These are phyloP conservation scores for Asterionellopsis glacialis DNA, from an alignment of 108 stramenopile genomes.

Conservation along the genomic window DNA sequence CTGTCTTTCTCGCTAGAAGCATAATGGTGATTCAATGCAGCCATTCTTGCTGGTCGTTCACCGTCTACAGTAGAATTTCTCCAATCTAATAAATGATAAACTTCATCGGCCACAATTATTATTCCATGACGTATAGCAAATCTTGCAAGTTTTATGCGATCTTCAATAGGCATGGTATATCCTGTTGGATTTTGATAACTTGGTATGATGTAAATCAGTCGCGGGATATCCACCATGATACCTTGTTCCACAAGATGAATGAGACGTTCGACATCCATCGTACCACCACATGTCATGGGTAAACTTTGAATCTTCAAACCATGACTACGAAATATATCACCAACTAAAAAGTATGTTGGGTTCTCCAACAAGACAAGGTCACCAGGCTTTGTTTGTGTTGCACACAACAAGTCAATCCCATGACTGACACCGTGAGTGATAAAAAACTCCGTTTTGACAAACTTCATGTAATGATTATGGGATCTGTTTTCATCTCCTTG, in stretches of 20 bases:
- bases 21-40: constrained; percentile 31
- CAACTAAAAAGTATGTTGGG: constrained; percentile 62
- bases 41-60: constrained; percentile 50
- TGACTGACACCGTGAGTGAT: constrained; percentile 63
- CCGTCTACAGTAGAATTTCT: constrained; percentile 1
- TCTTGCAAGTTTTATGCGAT: constrained; percentile 31
- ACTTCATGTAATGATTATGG: not conserved
- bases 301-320: constrained; percentile 35
- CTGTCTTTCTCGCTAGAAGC: too few relatives aligned
- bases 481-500: not conserved
- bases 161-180: constrained; percentile 34
- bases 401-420: constrained; percentile 58
- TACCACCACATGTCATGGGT: constrained; percentile 33
- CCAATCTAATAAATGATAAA: constrained; percentile 73
- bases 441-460: constrained; percentile 33
- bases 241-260: constrained; percentile 29
- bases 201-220: constrained; percentile 65
- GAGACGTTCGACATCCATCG: constrained; percentile 43
- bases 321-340: constrained; percentile 51
- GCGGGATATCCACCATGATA: constrained; percentile 2
- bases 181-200: constrained; percentile 74
- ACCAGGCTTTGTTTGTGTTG: constrained; percentile 35
- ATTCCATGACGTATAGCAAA: constrained; percentile 47
- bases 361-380: constrained; percentile 59
- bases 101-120: constrained; percentile 62